Percentiles rank a stretch among this genome's conserved stretches.
Conservation (phyloP, 306 rosid species). For the peach (Prunus persica) region DNA sequence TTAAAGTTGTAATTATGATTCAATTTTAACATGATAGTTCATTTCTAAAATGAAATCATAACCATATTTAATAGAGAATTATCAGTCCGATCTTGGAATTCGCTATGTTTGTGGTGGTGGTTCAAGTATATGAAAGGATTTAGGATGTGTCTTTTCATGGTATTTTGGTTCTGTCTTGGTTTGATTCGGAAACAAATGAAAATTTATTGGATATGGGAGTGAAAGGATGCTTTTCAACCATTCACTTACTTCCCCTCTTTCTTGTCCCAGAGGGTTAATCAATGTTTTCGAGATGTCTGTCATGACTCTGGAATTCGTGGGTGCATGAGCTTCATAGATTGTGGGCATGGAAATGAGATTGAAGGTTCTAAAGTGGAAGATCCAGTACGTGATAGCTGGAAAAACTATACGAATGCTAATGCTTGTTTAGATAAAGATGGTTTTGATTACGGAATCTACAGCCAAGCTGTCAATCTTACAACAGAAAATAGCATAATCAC, state of each 20-base stretch:
- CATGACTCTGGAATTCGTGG: rapidly evolving
- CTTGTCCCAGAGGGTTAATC: conserved; percentile 67
- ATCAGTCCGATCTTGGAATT: not conserved
- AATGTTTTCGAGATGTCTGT: conserved; percentile 70
- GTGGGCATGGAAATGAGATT: conserved; percentile 43
- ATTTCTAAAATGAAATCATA: not conserved
- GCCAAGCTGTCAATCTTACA: conserved; percentile 54
- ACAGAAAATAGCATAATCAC: conserved; percentile 31
- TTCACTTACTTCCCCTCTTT: conserved; percentile 20
- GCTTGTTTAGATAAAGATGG: conserved; percentile 35
- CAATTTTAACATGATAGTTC: not conserved
- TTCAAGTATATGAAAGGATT: not conserved
- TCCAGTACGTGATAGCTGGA: conserved; percentile 13
- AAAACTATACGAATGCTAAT: not conserved
- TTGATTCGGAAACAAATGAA: not conserved
- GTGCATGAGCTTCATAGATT: conserved; percentile 56
- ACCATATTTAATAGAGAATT: not conserved
- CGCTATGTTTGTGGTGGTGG: too few relatives aligned
- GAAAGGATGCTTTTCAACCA: conserved; percentile 6
- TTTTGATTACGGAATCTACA: conserved; percentile 58
- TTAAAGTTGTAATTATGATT: not conserved
- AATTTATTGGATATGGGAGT: not conserved
- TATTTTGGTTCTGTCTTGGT: not conserved
- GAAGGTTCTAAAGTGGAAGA: too few relatives aligned
- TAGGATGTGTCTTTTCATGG: not conserved